phyloP scores from a whole-genome alignment of 441 rosid genomes.

The Euphorbia corollata region DNA sequence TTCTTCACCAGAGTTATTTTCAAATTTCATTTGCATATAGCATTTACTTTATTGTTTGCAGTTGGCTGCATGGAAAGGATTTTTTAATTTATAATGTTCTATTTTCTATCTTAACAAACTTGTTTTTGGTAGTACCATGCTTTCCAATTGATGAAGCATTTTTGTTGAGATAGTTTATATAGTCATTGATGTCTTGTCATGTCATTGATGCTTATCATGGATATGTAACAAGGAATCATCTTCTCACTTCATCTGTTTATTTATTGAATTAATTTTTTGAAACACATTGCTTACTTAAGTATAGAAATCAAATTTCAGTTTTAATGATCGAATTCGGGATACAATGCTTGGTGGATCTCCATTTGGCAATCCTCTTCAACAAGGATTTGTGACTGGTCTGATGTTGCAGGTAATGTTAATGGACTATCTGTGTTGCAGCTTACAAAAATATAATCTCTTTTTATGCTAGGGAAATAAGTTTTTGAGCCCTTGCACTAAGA shows the following conservation, averaged over 20 bases:
- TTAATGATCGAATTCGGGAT: slow-evolving; percentile 95
- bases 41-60: not conserved
- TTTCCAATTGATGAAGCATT: not conserved
- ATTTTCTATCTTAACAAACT: not conserved
- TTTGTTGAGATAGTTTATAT: not conserved
- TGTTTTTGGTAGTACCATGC: not conserved
- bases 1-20: not conserved
- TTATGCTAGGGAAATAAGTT: not conserved
- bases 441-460: not conserved
- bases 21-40: not conserved
- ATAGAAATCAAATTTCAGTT: slow-evolving; percentile 42
- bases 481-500: not conserved
- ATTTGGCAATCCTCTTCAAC: slow-evolving; percentile 96
- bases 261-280: slow-evolving; percentile 7
- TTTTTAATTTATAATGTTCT: not conserved
- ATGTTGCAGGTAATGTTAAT: slow-evolving; percentile 52
- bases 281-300: slow-evolving; percentile 17
- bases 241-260: slow-evolving; percentile 12
- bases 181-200: not conserved
- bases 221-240: slow-evolving; percentile 9
- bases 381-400: slow-evolving; percentile 90
- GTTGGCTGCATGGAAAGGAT: not conserved
- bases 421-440: not conserved
- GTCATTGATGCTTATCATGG: not conserved
- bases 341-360: slow-evolving; percentile 98